phyloP scores from a whole-genome alignment of 2,329 filamentous ascomycete species.

The Aspergillus fructus region DNA sequence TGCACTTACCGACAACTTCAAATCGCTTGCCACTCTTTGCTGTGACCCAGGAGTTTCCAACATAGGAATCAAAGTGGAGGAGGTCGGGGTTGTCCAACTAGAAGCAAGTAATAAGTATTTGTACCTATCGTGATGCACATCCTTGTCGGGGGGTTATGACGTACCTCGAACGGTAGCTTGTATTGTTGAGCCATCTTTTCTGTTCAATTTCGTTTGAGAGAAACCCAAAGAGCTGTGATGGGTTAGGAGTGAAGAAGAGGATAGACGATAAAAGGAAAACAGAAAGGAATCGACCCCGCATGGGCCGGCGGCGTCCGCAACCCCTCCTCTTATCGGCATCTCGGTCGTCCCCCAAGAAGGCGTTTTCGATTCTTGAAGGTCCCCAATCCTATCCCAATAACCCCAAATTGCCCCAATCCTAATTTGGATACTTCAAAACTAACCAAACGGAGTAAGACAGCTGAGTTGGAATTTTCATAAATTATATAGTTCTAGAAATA shows the following conservation, averaged over 20 bases:
- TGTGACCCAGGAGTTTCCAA: constrained; percentile 50
- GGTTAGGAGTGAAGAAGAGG: not conserved
- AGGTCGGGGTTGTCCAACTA: constrained; percentile 50
- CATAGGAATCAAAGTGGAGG: constrained; percentile 50
- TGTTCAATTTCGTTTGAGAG: not conserved
- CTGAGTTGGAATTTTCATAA: not conserved
- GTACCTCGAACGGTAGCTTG: constrained; percentile 40
- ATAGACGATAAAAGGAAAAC: constrained; percentile 7
- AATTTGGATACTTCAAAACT: not conserved
- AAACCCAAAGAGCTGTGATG: not conserved
- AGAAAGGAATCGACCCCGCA: not conserved
- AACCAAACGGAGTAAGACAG: not conserved
- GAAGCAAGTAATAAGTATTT: constrained; percentile 19
- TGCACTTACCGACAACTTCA: constrained; percentile 46
- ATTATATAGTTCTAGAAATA: constrained; percentile 7
- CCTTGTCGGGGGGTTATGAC: not conserved
- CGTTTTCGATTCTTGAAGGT: too few species aligned
- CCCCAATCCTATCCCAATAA: not conserved
- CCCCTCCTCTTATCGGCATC: constrained; percentile 16
- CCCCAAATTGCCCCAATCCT: not conserved
- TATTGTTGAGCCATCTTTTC: constrained; percentile 34
- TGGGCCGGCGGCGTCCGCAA: constrained; percentile 10
- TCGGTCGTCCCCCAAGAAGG: constrained; percentile 10
- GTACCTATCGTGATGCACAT: not conserved
- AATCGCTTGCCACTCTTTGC: constrained; percentile 51